These are phyloP conservation scores for Mycena amicta DNA, from an alignment of 768 basidiomycete species.

Conservation along the genomic window DNA sequence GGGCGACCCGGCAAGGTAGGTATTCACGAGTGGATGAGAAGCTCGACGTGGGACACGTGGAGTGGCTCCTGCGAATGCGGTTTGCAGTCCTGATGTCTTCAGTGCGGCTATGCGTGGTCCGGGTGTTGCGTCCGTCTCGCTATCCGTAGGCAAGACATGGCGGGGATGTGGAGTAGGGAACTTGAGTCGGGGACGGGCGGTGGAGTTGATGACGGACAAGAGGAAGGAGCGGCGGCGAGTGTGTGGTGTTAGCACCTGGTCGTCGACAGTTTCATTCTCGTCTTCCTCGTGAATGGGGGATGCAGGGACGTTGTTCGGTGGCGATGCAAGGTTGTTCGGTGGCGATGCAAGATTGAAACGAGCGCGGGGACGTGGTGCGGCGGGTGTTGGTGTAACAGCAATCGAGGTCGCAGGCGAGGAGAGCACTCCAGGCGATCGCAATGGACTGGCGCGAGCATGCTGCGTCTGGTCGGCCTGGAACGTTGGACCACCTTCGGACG, in stretches of 20 bases:
- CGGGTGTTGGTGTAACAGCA: slow-evolving; percentile 71
- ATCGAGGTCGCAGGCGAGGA: slow-evolving; percentile 60
- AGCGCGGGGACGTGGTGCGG: slow-evolving; percentile 61
- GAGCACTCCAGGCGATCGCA: slow-evolving; percentile 38
- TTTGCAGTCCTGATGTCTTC: slow-evolving; percentile 48
- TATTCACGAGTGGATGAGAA: slow-evolving; percentile 71
- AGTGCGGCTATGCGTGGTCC: slow-evolving; percentile 26
- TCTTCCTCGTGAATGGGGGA: slow-evolving; percentile 24
- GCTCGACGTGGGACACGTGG: slow-evolving; percentile 50
- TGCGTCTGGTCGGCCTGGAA: slow-evolving; percentile 32
- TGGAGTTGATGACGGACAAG: slow-evolving; percentile 82
- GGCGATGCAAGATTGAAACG: slow-evolving; percentile 58
- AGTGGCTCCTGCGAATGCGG: slow-evolving; percentile 66
- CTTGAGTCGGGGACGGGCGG: slow-evolving; percentile 71
- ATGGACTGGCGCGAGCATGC: slow-evolving; percentile 23
- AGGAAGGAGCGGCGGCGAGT: slow-evolving; percentile 81
- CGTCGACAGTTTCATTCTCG: slow-evolving; percentile 34
- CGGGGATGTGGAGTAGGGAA: slow-evolving; percentile 65
- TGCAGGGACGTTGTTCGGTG: slow-evolving; percentile 19
- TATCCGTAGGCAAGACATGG: slow-evolving; percentile 38
- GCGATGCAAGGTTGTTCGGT: slow-evolving; percentile 44
- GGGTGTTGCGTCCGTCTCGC: slow-evolving; percentile 37
- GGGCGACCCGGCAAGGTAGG: slow-evolving; percentile 41
- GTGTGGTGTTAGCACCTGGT: slow-evolving; percentile 65
- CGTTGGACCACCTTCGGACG: slow-evolving; percentile 60